Evolutionary conservation across 305 asterid species (phyloP), one percentile per base, ranked within the genome.

Genomic region (Fraxinus xanthoxyloides): DNA sequence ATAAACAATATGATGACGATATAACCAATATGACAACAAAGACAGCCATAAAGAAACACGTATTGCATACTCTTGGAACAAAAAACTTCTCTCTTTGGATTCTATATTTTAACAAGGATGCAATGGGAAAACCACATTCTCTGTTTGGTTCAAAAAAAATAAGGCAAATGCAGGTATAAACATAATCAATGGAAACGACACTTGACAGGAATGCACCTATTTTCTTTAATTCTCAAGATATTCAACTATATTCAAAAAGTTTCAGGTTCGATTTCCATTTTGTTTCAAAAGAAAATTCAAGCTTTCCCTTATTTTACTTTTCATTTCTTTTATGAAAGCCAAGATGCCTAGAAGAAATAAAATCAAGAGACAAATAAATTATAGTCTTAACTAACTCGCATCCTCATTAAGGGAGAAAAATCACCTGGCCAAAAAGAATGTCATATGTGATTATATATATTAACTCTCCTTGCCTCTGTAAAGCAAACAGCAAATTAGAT

Each of bases 351-450:
- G 23, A 69, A 30, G 40, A 69, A 69, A 30, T 30, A 4, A 19
- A 69, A 28, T 31, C 38, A 13, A 69, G 75, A 69, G 40, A 17
- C 75, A 28, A 30, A 6, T 30, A 31, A 69, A 69, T 30, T 34
- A 13, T 31, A 69, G 43, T 69, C 4, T 13, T 13, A 0, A 31
- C 21, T 30, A 15, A 69, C 5, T 5, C 12, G 31, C n/a, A 73
- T 17, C 6, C 40, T 12, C 8, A 2, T 69, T 6, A 75, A 67
- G 8, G 59, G 24, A 78, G 9, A 77, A n/a, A 75, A 38, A 72
- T 80, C 72, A 94, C 97, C 98, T 91, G 93, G 74, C 99, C 97
- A 81, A 96, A 93, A 61, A 96, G 98, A 75, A 94, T 77, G 84
- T 96, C 99, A 86, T 96, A 93, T 46, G 87, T 76, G 77, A 93